phyloP scores from a whole-genome alignment of 805 yeast species.

The Dipodascopsis tothii region DNA sequence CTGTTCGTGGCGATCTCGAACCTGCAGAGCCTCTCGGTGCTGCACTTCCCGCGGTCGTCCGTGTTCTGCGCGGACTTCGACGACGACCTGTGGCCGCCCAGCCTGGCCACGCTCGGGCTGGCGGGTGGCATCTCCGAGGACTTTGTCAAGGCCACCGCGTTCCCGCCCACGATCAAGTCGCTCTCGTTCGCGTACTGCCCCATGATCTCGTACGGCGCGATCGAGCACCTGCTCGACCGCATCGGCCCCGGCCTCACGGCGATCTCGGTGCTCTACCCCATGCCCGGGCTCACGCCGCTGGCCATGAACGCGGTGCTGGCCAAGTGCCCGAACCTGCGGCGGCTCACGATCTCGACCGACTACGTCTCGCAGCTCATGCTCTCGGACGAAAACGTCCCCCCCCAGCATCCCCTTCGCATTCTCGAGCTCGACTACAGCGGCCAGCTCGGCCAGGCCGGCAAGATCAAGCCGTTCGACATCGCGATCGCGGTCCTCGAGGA shows the following conservation, averaged over 20 bases:
- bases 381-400: slow-evolving; percentile 32
- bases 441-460: slow-evolving; percentile 67
- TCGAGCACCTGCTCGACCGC: slow-evolving; percentile 52
- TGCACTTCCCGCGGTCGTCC: slow-evolving; percentile 85
- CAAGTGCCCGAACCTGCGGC: slow-evolving; percentile 65
- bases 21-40: slow-evolving; percentile 55
- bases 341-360: slow-evolving; percentile 69
- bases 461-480: slow-evolving; percentile 80
- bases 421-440: slow-evolving; percentile 79
- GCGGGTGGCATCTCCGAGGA: slow-evolving; percentile 87
- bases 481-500: slow-evolving; percentile 76
- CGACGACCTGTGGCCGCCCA: slow-evolving; percentile 67
- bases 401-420: slow-evolving; percentile 47
- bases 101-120: slow-evolving; percentile 59
- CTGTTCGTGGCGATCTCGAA: slow-evolving; percentile 66
- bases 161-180: slow-evolving; percentile 64
- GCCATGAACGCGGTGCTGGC: slow-evolving; percentile 67
- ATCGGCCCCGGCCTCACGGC: slow-evolving; percentile 60
- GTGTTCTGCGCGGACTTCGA: slow-evolving; percentile 50
- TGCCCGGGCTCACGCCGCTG: slow-evolving; percentile 67
- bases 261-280: slow-evolving; percentile 71
- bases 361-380: slow-evolving; percentile 49
- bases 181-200: slow-evolving; percentile 88
- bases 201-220: slow-evolving; percentile 53
- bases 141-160: slow-evolving; percentile 58